Percentiles rank a stretch among this genome's conserved stretches.
Evolutionary conservation across 2,329 filamentous ascomycete species (phyloP).

Genomic region (Dactylellina cionopaga): DNA sequence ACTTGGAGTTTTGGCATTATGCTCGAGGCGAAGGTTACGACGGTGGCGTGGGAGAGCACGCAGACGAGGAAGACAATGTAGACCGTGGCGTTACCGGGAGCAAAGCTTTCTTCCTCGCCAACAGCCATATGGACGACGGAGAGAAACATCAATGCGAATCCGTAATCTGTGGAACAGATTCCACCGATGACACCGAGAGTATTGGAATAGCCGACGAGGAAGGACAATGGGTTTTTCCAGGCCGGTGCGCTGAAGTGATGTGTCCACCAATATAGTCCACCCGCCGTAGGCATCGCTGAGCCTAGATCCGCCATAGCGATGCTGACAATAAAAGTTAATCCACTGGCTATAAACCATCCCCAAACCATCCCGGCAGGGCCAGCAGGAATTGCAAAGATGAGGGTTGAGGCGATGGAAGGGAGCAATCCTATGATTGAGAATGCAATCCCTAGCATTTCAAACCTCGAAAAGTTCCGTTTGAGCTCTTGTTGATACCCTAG

Average conservation of each 20-base stretch:
- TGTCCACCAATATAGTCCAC: conserved; percentile 70
- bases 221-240: conserved; percentile 66
- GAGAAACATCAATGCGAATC: conserved; percentile 69
- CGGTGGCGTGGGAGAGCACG: conserved; percentile 67
- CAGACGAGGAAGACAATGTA: conserved; percentile 69
- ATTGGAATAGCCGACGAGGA: conserved; percentile 45
- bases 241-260: conserved; percentile 69
- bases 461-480: conserved; percentile 69
- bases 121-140: conserved; percentile 64
- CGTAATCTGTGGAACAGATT: conserved; percentile 70
- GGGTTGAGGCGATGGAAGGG: conserved; percentile 68
- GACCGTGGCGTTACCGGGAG: conserved; percentile 67
- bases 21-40: conserved; percentile 66
- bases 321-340: conserved; percentile 69
- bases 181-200: conserved; percentile 65
- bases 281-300: conserved; percentile 52
- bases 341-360: conserved; percentile 69
- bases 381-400: conserved; percentile 69
- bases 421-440: conserved; percentile 72
- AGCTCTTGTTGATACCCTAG: conserved; percentile 66
- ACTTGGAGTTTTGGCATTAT: conserved; percentile 71
- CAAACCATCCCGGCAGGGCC: conserved; percentile 72
- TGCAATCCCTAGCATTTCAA: conserved; percentile 71
- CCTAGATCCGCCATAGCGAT: conserved; percentile 67
- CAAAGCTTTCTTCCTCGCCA: conserved; percentile 68